Evolutionary conservation across 441 rosid genomes (phyloP), one percentile per base, ranked within the genome.

Genomic region (Gossypium aridum): DNA sequence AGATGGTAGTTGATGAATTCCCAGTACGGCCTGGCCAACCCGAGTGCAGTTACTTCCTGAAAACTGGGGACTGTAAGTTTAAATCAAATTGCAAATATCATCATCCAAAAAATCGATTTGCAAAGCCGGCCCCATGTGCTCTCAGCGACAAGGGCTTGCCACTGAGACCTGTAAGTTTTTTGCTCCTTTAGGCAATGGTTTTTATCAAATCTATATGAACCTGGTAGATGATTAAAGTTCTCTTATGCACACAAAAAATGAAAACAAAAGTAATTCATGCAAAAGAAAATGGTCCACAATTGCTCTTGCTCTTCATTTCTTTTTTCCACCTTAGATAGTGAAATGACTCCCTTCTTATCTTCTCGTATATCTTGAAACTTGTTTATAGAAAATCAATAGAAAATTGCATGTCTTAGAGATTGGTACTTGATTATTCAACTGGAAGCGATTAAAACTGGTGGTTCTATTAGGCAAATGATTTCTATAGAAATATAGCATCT

Each of bases 21-120:
- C 98, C 99, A 1, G 97, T 91, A 79, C 90, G 97, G 71, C 98
- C 94, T 17, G 97, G 93, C 80, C 93, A 88, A 76, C 97, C 96
- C 14, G 97, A 89, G 39, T 96, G 98, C 86, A 84, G 78, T 77
- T 92, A 85, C 77, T 96, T 82, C 71, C 57, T 94, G 34, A 94
- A 87, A 86, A 91, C 92, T 22, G 98, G 99, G 74, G 93, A 88
- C 71, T 96, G 99, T 62, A 96, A 91, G 87, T 96, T 84, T 73
- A 96, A 83, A 78, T 87, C 87, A 68, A 90, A 61, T 72, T 96
- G 99, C 98, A 96, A 87, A 83, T 96, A 79, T 87, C 88, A 93
- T 77, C 98, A 94, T 84, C 98, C 98, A 19, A 96, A 91, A 85
- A 83, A 78, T 75, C 87, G 86, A 39, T 57, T 73, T 63, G 75